Conservation (phyloP, 495 filamentous ascomycete species). For the Neurospora sp. region DNA sequence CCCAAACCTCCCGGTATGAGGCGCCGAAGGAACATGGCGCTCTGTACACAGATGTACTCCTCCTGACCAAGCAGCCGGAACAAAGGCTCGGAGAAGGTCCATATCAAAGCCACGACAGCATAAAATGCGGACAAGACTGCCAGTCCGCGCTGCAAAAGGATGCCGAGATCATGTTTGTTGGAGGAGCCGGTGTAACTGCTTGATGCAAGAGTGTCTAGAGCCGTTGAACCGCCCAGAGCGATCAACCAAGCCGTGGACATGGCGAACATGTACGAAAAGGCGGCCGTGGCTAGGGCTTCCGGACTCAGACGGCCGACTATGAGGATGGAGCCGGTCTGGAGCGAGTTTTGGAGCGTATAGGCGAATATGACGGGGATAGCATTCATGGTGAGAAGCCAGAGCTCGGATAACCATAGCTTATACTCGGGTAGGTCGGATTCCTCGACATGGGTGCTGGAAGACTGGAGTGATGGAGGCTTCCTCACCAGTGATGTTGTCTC, state of each 20-base stretch:
- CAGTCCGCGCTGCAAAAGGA: constrained; percentile 72
- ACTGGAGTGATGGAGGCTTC: constrained; percentile 19
- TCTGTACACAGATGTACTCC: constrained; percentile 63
- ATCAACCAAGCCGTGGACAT: constrained; percentile 88
- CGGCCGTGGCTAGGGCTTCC: constrained; percentile 70
- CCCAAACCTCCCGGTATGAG: constrained; percentile 80
- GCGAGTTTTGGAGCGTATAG: constrained; percentile 79
- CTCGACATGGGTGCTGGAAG: background rate
- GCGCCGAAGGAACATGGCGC: constrained; percentile 63
- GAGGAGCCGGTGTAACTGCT: constrained; percentile 78
- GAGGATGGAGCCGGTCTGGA: constrained; percentile 77
- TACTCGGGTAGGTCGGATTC: constrained; percentile 1
- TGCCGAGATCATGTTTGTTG: constrained; percentile 72
- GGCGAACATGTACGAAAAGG: constrained; percentile 89
- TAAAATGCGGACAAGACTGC: constrained; percentile 68
- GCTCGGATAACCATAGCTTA: constrained; percentile 44
- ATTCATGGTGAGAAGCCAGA: constrained; percentile 54
- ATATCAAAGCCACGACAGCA: constrained; percentile 62
- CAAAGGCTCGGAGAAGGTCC: constrained; percentile 66
- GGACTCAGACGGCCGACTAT: constrained; percentile 72
- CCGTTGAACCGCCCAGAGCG: constrained; percentile 84
- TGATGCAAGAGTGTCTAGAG: constrained; percentile 79
- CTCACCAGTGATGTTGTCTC: constrained; percentile 42
- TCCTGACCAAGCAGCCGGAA: constrained; percentile 74
- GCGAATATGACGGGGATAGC: constrained; percentile 79